Base-by-base conservation (phyloP, 768 basidiomycete species). In the Naganishia kalamii region DNA sequence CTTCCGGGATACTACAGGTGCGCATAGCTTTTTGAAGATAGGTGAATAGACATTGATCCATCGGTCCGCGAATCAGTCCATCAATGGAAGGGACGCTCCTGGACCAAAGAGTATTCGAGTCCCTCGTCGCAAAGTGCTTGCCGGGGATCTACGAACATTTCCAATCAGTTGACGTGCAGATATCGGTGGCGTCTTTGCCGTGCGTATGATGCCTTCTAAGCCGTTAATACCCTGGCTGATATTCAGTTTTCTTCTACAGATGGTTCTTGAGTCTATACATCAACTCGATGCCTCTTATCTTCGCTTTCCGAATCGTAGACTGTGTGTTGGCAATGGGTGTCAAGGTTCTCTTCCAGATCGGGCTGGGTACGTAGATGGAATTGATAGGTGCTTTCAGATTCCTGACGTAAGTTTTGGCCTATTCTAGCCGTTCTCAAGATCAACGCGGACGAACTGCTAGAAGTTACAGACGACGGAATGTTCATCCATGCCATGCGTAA, bases 291-390 rank as follows among this genome's bases (percentile, higher is more conserved):
- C 75, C 92, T 1, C 88, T 98, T 85, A 86, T 99, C 44, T 99
- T 98, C 73, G 94, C 94, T 0, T 99, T 96, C 82, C 86, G 96
- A 33, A 90, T 96, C 74, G 91, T 93, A 2, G 93, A 98, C 75
- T 97, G 93, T 76, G 93, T 97, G 81, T 88, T 97, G 80, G 92
- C 92, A 70, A 97, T 99, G 94, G 96, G 96, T 0, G 91, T 93
- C 0, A 98, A 94, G 72, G 96, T 99, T 1, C 80, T 99, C 44
- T 99, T 99, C 81, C 96, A 99, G 84, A 90, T 99, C 61, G 94
- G 92, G 71, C 65, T 75, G 4, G 70, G 74, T 77, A 32, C 68
- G 70, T 64, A 10, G 5, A 0, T 8, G 29, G 12, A 12, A 12
- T 17, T 33, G 13, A 25, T n/a, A 12, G 13, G 12, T 47, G 4